A percentile compares a stretch with the other conserved stretches of the same genome.
phyloP scores from a whole-genome alignment of 805 yeast genomes.

The Pichia nakasei region DNA sequence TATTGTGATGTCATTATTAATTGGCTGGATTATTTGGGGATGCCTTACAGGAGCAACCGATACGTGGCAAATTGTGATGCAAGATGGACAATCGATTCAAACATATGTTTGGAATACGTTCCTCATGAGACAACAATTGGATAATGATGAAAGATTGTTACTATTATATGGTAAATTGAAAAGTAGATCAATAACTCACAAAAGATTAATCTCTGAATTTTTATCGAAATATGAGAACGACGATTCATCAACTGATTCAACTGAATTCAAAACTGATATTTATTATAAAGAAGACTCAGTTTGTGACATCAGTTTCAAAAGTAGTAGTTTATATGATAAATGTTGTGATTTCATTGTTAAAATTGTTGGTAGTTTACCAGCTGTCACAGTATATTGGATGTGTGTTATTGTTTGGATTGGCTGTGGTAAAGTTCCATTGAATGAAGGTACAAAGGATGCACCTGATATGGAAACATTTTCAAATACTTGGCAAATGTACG shows the following conservation, averaged over 20 bases:
- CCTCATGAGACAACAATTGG: constrained; percentile 31
- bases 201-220: constrained; percentile 9
- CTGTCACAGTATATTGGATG: constrained; percentile 29
- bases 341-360: constrained; percentile 18
- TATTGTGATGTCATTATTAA: constrained; percentile 18
- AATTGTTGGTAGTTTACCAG: constrained; percentile 24
- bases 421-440: constrained; percentile 26
- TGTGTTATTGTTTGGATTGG: constrained; percentile 32
- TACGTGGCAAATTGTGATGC: constrained; percentile 34
- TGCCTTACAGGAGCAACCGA: constrained; percentile 24
- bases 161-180: constrained; percentile 22
- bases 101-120: constrained; percentile 33
- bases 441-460: constrained; percentile 2
- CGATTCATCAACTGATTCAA: neutral
- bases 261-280: neutral
- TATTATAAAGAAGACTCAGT: neutral
- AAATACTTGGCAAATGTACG: constrained; percentile 32
- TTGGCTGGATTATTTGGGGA: constrained; percentile 19
- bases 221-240: neutral
- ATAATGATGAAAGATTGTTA: constrained; percentile 22
- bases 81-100: constrained; percentile 34
- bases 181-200: constrained; percentile 22
- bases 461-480: constrained; percentile 20
- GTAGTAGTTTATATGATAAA: constrained; percentile 27
- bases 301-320: constrained; percentile 12